These are phyloP conservation scores for Colletotrichum sansevieriae DNA, from an alignment of 2,329 filamentous ascomycete genomes.

Conservation along the genomic window DNA sequence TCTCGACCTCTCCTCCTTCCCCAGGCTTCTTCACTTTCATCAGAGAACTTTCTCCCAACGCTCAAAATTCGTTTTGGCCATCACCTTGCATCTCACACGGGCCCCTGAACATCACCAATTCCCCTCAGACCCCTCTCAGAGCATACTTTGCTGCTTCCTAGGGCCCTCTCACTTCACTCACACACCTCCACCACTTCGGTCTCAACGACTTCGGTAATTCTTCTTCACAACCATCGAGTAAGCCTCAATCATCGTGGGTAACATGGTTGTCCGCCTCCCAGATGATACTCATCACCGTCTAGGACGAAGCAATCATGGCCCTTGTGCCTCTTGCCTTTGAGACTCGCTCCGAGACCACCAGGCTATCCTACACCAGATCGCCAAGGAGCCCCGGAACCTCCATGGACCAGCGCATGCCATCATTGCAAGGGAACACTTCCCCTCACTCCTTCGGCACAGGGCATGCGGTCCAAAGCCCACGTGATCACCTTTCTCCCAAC, in stretches of 20 bases:
- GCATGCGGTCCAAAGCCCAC: background rate
- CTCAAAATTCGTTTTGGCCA: constrained; percentile 11
- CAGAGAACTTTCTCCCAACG: constrained; percentile 12
- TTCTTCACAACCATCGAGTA: background rate
- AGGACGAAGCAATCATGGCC: constrained; percentile 15
- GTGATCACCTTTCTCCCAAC: constrained; percentile 2
- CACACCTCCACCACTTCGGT: background rate
- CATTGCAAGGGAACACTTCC: constrained; percentile 11
- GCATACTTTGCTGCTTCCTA: background rate
- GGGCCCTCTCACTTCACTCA: background rate
- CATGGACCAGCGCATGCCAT: background rate
- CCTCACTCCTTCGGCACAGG: constrained; percentile 6
- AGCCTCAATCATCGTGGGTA: background rate
- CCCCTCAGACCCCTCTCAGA: constrained; percentile 4
- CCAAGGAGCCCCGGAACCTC: background rate
- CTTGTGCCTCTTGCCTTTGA: constrained; percentile 8
- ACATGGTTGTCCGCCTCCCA: background rate
- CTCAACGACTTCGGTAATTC: background rate
- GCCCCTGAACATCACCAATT: background rate
- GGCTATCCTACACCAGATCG: background rate
- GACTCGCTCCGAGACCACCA: background rate
- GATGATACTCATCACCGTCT: background rate
- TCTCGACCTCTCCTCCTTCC: constrained; percentile 25
- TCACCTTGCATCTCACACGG: constrained; percentile 21
- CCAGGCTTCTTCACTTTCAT: constrained; percentile 13